Evolutionary conservation across 768 basidiomycete genomes (phyloP).

Genomic region (Hericium alpestre): DNA sequence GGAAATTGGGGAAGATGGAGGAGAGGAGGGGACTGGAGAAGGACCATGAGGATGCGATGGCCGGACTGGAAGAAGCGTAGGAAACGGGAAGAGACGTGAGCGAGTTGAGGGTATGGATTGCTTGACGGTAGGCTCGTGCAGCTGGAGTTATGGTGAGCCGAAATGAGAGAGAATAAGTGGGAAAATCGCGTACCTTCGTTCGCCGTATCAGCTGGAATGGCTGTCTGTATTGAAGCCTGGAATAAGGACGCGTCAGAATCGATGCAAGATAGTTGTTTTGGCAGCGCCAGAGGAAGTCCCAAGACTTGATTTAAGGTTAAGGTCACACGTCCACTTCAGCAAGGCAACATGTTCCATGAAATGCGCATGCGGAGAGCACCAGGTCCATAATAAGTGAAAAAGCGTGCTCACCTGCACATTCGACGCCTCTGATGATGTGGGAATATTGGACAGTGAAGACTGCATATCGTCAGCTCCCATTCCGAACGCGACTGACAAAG

Average conservation of each 20-base stretch:
- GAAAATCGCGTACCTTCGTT: conserved; percentile 4
- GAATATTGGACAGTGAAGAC: too few species aligned
- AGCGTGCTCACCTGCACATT: neutral
- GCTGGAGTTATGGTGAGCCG: conserved; percentile 30
- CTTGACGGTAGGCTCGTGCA: conserved; percentile 65
- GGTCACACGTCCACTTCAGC: neutral
- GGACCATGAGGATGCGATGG: conserved; percentile 28
- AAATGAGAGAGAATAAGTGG: too few species aligned
- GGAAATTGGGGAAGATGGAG: conserved; percentile 56
- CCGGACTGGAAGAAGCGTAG: conserved; percentile 46
- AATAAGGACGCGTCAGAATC: neutral
- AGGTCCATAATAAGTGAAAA: too few species aligned
- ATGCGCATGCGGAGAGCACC: neutral
- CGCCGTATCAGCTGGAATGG: neutral
- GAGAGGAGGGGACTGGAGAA: conserved; percentile 40
- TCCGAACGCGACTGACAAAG: too few species aligned
- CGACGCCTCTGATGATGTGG: too few species aligned
- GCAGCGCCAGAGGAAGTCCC: neutral
- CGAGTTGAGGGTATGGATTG: conserved; percentile 53
- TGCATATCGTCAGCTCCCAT: too few species aligned
- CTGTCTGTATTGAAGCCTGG: neutral
- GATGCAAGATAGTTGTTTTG: neutral
- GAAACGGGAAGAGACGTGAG: conserved; percentile 51
- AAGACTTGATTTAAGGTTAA: conserved; percentile 6
- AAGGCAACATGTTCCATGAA: neutral